phyloP scores from a whole-genome alignment of 495 filamentous ascomycete species.

The Barbatosphaeria neglecta region DNA sequence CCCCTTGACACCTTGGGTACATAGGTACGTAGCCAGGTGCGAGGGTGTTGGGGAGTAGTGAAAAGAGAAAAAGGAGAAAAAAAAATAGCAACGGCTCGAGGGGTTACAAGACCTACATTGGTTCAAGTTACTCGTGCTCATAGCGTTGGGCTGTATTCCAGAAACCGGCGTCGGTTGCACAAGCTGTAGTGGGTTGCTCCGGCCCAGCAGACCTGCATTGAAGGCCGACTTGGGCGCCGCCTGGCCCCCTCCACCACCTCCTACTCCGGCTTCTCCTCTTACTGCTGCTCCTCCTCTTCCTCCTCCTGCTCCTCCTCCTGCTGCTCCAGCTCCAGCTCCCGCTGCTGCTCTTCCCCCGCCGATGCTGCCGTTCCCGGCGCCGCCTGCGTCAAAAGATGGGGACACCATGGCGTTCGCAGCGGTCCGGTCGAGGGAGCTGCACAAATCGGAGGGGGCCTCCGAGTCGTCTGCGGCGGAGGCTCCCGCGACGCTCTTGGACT shows the following conservation, averaged over 20 bases:
- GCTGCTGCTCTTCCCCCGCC: slow-evolving; percentile 10
- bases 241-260: no score
- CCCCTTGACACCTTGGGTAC: no score
- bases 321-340: background rate
- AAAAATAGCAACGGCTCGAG: slow-evolving; percentile 12
- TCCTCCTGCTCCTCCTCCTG: no score
- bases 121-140: slow-evolving; percentile 47
- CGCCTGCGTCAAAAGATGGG: slow-evolving; percentile 23
- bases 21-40: no score
- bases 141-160: slow-evolving; percentile 38
- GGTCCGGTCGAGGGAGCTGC: slow-evolving; percentile 26
- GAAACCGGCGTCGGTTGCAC: slow-evolving; percentile 45
- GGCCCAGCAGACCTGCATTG: slow-evolving; percentile 27
- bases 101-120: slow-evolving; percentile 55
- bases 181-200: slow-evolving; percentile 38
- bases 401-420: slow-evolving; percentile 25
- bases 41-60: no score
- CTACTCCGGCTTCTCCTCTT: no score
- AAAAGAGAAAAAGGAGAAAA: slow-evolving; percentile 10
- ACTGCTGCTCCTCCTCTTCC: no score
- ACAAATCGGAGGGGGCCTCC: slow-evolving; percentile 27
- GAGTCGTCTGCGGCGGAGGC: slow-evolving; percentile 46
- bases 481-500: slow-evolving; percentile 56
- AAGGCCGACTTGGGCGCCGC: slow-evolving; percentile 28
- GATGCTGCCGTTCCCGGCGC: slow-evolving; percentile 8